Evolutionary conservation across 2,329 filamentous ascomycete genomes (phyloP), one percentile per base, ranked within the genome.

Genomic region (Fusarium tricinctum): DNA sequence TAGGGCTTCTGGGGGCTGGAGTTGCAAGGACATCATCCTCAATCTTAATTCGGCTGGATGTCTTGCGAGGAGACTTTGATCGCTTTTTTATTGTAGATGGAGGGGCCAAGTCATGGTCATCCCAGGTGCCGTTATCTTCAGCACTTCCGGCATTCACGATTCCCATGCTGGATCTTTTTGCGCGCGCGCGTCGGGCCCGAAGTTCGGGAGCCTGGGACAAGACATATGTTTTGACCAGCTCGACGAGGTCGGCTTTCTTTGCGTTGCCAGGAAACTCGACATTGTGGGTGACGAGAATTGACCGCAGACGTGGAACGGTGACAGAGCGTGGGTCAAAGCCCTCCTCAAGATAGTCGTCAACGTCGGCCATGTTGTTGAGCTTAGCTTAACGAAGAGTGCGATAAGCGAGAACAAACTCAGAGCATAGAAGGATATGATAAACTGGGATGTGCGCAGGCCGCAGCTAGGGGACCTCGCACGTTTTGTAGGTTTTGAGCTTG

Each of bases 261-360:
- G 96, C 94, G 6, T 90, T 94, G 0, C 93, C 90, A 7, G 94
- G 91, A 77, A 97, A 98, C 38, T 89, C 82, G 74, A 98, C 84
- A 77, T 94, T 92, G 81, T 99, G 93, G 69, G 89, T 91, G 74
- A 98, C 92, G 59, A 99, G 88, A 70, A 98, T 97, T 48, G 92
- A 95, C 74, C 96, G 92, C 73, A 99, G 84, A 45, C 92, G 91
- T 28, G 96, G 94, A 49, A 98, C 89, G 2, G 94, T 98, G 68
- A 98, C 87, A 68, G 87, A 88, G 76, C 86, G 86, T 20, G 96
- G 89, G 78, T 99, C 93, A 78, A 97, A 98, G 73, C 88, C 92
- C 55, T 92, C 87, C 76, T 94, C 89, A 32, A 98, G 89, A 78
- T 98, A 99, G 71, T 93, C 92, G 71, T 94, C 92, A 68, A 88